These are phyloP conservation scores for Cydonia oblonga DNA, from an alignment of 331 rosid species.

Conservation along the genomic window DNA sequence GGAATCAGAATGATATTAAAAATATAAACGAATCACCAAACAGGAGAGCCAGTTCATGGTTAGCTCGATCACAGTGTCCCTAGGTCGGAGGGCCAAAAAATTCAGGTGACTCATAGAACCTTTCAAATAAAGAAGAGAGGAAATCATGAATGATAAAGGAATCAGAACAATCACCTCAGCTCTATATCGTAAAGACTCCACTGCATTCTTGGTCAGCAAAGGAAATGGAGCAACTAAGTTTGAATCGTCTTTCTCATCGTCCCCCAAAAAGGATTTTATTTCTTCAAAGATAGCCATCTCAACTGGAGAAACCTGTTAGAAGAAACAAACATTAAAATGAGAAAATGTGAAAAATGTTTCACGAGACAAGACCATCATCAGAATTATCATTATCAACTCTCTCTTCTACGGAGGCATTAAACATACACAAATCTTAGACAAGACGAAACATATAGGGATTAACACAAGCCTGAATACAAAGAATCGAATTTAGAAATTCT, in stretches of 20 bases:
- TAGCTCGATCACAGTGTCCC: too few relatives aligned
- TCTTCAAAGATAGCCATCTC: constrained; percentile 71
- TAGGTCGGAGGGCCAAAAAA: too few relatives aligned
- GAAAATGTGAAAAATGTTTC: background rate
- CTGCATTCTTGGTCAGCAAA: constrained; percentile 59
- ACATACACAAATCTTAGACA: background rate
- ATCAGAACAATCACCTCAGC: constrained; percentile 61
- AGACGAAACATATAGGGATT: background rate
- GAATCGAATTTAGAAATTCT: background rate
- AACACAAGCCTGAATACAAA: background rate
- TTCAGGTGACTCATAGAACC: too few relatives aligned
- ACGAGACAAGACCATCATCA: background rate
- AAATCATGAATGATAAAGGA: background rate
- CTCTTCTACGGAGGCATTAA: background rate
- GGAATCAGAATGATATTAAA: background rate
- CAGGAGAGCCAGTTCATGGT: background rate
- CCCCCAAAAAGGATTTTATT: constrained; percentile 57
- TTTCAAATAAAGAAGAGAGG: background rate
- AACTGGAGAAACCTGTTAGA: constrained; percentile 62
- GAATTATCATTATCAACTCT: background rate
- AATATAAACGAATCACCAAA: background rate
- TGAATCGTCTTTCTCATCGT: constrained; percentile 45
- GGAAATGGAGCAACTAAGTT: constrained; percentile 57
- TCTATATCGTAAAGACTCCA: constrained; percentile 85
- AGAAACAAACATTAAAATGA: constrained; percentile 6